Conservation (phyloP, 495 filamentous ascomycete genomes). For the Lasiosphaeria ovina region DNA sequence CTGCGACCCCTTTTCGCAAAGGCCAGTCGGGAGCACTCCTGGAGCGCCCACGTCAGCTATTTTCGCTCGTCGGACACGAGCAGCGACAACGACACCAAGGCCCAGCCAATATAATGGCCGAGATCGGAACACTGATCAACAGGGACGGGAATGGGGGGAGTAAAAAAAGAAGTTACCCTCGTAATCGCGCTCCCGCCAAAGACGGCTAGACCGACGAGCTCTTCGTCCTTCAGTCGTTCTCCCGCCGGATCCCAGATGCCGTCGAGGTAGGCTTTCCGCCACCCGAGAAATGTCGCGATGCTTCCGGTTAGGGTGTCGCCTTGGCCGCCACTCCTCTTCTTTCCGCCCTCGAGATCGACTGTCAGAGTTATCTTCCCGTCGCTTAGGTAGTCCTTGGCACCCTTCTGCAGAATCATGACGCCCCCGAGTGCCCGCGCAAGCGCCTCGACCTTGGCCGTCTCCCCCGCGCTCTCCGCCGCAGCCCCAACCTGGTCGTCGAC, state of each 20-base stretch:
- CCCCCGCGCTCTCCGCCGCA: conserved; percentile 30
- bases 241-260: conserved; percentile 70
- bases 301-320: conserved; percentile 93
- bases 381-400: conserved; percentile 76
- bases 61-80: not conserved
- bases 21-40: conserved; percentile 83
- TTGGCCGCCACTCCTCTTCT: conserved; percentile 91
- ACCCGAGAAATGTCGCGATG: conserved; percentile 83
- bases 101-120: not conserved
- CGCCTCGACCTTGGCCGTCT: conserved; percentile 63
- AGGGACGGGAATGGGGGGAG: not conserved
- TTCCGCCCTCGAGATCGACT: conserved; percentile 72
- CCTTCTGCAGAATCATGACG: conserved; percentile 89
- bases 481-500: conserved; percentile 52
- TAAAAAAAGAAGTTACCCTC: conserved; percentile 46
- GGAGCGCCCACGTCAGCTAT: conserved; percentile 13
- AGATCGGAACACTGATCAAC: not conserved
- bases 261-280: conserved; percentile 81
- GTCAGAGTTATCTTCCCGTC: conserved; percentile 74
- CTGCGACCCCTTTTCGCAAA: conserved; percentile 85
- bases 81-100: conserved; percentile 3
- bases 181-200: conserved; percentile 87
- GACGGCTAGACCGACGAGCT: conserved; percentile 74
- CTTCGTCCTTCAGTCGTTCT: conserved; percentile 49
- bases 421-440: conserved; percentile 78